A percentile compares a stretch with the other conserved stretches of the same genome.
These are phyloP conservation scores for Glonium stellatum DNA, from an alignment of 495 filamentous ascomycete species.

Conservation along the genomic window DNA sequence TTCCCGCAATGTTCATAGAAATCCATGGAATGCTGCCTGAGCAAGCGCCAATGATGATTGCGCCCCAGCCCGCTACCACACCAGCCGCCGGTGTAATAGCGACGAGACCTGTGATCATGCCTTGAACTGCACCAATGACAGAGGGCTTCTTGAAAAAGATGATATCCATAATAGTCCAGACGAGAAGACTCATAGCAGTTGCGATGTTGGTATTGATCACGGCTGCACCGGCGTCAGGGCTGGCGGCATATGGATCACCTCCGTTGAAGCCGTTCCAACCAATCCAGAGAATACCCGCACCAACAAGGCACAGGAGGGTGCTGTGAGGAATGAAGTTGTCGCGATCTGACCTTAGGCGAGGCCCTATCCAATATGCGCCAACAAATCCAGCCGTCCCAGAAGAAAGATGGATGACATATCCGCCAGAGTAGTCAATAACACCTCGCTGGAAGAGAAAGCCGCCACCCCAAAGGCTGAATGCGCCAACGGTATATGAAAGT, in stretches of 20 bases:
- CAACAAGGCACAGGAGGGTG: constrained; percentile 44
- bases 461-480: constrained; percentile 50
- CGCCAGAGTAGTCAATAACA: constrained; percentile 53
- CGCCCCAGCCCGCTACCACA: constrained; percentile 51
- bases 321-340: constrained; percentile 49
- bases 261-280: constrained; percentile 57
- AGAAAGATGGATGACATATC: constrained; percentile 53
- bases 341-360: constrained; percentile 44
- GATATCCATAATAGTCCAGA: constrained; percentile 44
- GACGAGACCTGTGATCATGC: constrained; percentile 50
- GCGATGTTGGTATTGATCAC: constrained; percentile 52
- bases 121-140: constrained; percentile 48
- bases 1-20: constrained; percentile 47
- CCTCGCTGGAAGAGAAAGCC: constrained; percentile 48
- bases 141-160: constrained; percentile 47
- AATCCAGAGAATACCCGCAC: constrained; percentile 52
- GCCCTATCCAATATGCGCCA: constrained; percentile 49
- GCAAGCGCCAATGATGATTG: constrained; percentile 45
- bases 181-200: constrained; percentile 46
- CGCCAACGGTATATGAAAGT: constrained; percentile 42
- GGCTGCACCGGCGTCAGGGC: constrained; percentile 50
- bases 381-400: constrained; percentile 52
- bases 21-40: constrained; percentile 49
- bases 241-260: constrained; percentile 50
- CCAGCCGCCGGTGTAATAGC: constrained; percentile 52